Conservation (phyloP, 2,329 filamentous ascomycete species). For the Sodiomyces alkalinus region DNA sequence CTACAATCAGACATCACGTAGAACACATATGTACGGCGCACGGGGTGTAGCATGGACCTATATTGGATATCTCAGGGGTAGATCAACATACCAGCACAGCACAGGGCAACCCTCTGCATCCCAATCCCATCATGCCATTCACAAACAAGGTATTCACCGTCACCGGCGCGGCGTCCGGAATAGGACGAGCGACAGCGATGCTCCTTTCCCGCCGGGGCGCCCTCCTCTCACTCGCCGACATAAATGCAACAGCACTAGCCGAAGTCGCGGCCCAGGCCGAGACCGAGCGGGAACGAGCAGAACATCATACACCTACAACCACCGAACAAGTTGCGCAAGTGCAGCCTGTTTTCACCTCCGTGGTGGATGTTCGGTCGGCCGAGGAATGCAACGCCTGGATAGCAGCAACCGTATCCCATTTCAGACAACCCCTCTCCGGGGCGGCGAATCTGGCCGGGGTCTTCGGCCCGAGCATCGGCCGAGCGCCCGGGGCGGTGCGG, state of each 20-base stretch:
- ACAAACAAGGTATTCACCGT: slow-evolving; percentile 15
- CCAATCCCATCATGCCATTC: slow-evolving; percentile 8
- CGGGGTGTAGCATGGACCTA: too few relatives aligned
- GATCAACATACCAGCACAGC: not conserved
- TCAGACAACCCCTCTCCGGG: slow-evolving; percentile 31
- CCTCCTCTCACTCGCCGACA: slow-evolving; percentile 19
- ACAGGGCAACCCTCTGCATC: too few relatives aligned
- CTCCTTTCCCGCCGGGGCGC: slow-evolving; percentile 18
- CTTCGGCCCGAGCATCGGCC: slow-evolving; percentile 4
- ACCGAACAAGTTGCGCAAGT: slow-evolving; percentile 1
- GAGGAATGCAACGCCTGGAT: slow-evolving; percentile 35
- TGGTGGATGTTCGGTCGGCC: slow-evolving; percentile 29
- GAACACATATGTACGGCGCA: too few relatives aligned
- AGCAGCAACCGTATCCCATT: slow-evolving; percentile 22
- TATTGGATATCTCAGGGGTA: too few relatives aligned
- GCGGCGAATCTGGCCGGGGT: slow-evolving; percentile 40
- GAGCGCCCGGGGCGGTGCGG: slow-evolving; percentile 13
- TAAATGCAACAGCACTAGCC: slow-evolving; percentile 15
- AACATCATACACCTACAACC: slow-evolving; percentile 8
- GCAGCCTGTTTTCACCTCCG: slow-evolving; percentile 2
- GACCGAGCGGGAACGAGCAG: too few relatives aligned
- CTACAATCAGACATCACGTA: too few relatives aligned
- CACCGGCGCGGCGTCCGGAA: slow-evolving; percentile 19
- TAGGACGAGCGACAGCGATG: slow-evolving; percentile 22
- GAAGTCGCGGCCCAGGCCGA: slow-evolving; percentile 13